A percentile compares a stretch with the other conserved stretches of the same genome.
Evolutionary conservation across 805 yeast genomes (phyloP).

Genomic region (Starmerella apicola): DNA sequence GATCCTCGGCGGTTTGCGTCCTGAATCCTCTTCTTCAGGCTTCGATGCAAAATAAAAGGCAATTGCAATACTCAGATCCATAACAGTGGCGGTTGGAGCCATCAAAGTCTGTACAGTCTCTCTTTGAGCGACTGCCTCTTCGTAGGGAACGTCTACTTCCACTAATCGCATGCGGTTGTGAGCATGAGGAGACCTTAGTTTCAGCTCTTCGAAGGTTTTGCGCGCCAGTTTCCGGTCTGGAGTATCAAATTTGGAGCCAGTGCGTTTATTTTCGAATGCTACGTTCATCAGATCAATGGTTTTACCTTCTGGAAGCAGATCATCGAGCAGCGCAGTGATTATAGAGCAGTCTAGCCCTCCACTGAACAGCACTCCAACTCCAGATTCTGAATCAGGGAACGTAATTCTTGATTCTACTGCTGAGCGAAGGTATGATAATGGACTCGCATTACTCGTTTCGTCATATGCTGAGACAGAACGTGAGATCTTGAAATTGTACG

Average conservation of each 20-base stretch:
- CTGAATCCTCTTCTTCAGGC: conserved; percentile 31
- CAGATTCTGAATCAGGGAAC: conserved; percentile 17
- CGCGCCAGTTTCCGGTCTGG: conserved; percentile 76
- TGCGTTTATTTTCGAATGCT: conserved; percentile 82
- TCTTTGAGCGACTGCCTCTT: conserved; percentile 43
- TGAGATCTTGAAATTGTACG: background rate
- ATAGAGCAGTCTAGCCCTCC: conserved; percentile 94
- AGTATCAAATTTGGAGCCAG: conserved; percentile 42
- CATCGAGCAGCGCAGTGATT: conserved; percentile 38
- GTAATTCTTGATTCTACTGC: conserved; percentile 15
- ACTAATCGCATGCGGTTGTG: conserved; percentile 34
- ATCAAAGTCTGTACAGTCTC: conserved; percentile 50
- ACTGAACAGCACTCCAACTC: conserved; percentile 59
- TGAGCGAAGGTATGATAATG: conserved; percentile 1
- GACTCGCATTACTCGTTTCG: background rate
- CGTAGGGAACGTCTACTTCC: conserved; percentile 63
- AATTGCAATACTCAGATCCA: conserved; percentile 90
- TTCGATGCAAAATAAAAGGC: conserved; percentile 81
- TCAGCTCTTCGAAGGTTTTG: conserved; percentile 45
- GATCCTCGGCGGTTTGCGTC: conserved; percentile 35
- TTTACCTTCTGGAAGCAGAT: conserved; percentile 17
- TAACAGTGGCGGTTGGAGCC: conserved; percentile 76
- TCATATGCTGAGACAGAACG: background rate
- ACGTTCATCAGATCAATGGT: conserved; percentile 74
- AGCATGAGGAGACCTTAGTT: conserved; percentile 28